phyloP scores from a whole-genome alignment of 2,329 filamentous ascomycete genomes.

The Paecilomyces sp. region DNA sequence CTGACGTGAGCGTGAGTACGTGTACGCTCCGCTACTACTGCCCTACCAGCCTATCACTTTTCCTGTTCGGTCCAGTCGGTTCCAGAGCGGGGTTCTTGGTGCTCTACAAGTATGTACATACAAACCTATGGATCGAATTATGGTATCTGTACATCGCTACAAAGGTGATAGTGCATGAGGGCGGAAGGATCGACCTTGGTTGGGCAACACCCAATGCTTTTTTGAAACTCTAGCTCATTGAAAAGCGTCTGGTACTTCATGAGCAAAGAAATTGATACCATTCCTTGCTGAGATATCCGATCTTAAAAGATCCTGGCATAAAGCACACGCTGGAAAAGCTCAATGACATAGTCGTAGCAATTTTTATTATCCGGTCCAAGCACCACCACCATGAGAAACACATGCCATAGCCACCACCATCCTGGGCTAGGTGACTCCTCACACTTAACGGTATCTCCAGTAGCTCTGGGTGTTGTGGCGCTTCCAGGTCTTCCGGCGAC shows the following conservation, averaged over 20 bases:
- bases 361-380: conserved; percentile 18
- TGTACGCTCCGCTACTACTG: not conserved
- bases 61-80: not conserved
- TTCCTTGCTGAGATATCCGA: conserved; percentile 26
- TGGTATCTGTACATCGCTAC: not conserved
- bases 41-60: not conserved
- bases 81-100: not conserved
- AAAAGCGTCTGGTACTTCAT: conserved; percentile 10
- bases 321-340: conserved; percentile 23
- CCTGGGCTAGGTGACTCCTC: conserved; percentile 19
- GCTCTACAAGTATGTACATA: not conserved
- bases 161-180: not conserved
- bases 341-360: conserved; percentile 18
- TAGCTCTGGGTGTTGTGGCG: conserved; percentile 98
- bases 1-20: not conserved
- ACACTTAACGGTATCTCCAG: conserved; percentile 82
- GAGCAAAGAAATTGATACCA: conserved; percentile 23
- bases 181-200: not conserved
- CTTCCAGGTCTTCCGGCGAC: conserved; percentile 99
- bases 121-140: not conserved
- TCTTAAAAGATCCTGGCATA: conserved; percentile 28
- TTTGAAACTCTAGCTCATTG: conserved; percentile 14
- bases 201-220: not conserved
- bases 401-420: conserved; percentile 21
- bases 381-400: conserved; percentile 21